These are phyloP conservation scores for Sisymbrium altissimum DNA, from an alignment of 345 rosid species.

Conservation along the genomic window DNA sequence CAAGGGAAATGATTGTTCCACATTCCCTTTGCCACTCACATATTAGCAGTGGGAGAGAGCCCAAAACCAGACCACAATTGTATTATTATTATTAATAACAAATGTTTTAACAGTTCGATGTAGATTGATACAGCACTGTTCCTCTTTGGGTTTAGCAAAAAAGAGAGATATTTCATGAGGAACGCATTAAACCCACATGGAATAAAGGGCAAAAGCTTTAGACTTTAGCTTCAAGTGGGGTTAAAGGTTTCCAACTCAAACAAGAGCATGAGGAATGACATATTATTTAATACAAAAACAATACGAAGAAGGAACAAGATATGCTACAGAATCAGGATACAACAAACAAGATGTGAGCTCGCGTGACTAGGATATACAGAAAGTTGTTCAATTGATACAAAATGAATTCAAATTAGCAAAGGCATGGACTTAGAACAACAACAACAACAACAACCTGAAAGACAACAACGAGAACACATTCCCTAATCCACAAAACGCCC, in stretches of 20 bases:
- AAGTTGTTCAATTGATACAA: conserved; percentile 1
- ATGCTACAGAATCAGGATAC: neutral
- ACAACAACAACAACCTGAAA: neutral
- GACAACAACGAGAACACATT: neutral
- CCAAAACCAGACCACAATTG: neutral
- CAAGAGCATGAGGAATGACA: neutral
- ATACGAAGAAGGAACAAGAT: neutral
- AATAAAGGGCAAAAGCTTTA: conserved; percentile 17
- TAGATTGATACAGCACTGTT: conserved; percentile 1
- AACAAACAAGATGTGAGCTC: conserved; percentile 15
- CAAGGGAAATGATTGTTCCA: conserved; percentile 11
- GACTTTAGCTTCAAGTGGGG: conserved; percentile 27
- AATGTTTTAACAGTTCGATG: neutral
- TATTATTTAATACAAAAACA: neutral
- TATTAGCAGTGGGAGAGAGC: neutral
- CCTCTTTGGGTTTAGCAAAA: conserved; percentile 13
- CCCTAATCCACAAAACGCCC: neutral
- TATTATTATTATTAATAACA: neutral
- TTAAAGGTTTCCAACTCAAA: conserved; percentile 23
- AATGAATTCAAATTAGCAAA: neutral
- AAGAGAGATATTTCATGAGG: conserved; percentile 11
- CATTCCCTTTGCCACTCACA: conserved; percentile 12
- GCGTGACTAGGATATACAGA: neutral
- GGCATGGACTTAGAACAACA: neutral
- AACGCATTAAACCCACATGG: conserved; percentile 19